These are phyloP conservation scores for Phytomonas sp. DNA, from an alignment of 208 protist genomes.

Conservation along the genomic window DNA sequence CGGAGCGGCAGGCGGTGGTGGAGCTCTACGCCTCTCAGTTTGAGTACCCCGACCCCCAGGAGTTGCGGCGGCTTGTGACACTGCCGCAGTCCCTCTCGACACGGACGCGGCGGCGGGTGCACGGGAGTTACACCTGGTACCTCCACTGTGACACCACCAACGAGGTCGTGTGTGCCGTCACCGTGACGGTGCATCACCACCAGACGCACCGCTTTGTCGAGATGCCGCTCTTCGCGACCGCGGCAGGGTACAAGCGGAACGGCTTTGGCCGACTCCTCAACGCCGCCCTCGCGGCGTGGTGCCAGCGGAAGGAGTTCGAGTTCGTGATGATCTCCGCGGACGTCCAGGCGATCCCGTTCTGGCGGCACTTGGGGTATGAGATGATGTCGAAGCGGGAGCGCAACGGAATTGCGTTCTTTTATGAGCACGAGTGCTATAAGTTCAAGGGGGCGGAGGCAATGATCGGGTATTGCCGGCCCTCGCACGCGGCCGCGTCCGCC, in stretches of 20 bases:
- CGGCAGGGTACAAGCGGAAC: constrained; percentile 79
- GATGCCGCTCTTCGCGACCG: constrained; percentile 83
- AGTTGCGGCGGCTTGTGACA: constrained; percentile 59
- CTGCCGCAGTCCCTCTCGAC: constrained; percentile 61
- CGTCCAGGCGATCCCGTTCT: constrained; percentile 75
- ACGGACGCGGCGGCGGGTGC: constrained; percentile 55
- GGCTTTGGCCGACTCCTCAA: constrained; percentile 73
- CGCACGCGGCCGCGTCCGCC: constrained; percentile 4
- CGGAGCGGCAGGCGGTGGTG: constrained; percentile 49
- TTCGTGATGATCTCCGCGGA: constrained; percentile 87
- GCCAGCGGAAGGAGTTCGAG: constrained; percentile 44
- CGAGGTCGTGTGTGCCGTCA: constrained; percentile 76
- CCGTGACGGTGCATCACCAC: constrained; percentile 66
- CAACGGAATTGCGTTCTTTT: constrained; percentile 77
- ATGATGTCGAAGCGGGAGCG: constrained; percentile 59
- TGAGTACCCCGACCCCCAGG: constrained; percentile 60
- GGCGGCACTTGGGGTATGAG: constrained; percentile 68
- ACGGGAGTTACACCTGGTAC: constrained; percentile 74
- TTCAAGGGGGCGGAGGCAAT: constrained; percentile 78
- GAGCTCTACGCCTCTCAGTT: constrained; percentile 84
- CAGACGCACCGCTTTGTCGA: constrained; percentile 74
- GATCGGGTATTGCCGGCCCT: constrained; percentile 59
- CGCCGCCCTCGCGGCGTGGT: constrained; percentile 65
- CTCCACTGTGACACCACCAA: constrained; percentile 51
- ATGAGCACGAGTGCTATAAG: constrained; percentile 84